These are phyloP conservation scores for Erythrobasidium hasegawianum DNA, from an alignment of 1,284 basidiomycete species.

Conservation along the genomic window DNA sequence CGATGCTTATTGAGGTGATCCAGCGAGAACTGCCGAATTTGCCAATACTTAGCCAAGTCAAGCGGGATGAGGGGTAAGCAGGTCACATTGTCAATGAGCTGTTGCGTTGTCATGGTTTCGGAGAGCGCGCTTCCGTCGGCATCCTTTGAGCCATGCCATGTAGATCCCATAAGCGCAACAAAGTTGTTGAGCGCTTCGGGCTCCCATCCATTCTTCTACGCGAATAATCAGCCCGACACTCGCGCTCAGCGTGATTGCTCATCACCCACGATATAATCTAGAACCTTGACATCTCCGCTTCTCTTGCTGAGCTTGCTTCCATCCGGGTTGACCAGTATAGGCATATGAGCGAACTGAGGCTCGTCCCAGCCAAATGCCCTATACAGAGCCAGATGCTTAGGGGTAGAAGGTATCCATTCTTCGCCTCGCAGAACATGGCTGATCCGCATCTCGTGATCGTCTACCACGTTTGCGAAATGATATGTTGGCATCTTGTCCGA, in stretches of 20 bases:
- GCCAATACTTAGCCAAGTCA: not conserved
- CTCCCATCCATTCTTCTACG: conserved; percentile 70
- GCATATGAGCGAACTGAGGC: conserved; percentile 86
- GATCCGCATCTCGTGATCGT: conserved; percentile 93
- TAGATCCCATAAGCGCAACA: conserved; percentile 90
- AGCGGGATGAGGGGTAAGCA: not conserved
- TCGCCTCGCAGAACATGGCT: conserved; percentile 94
- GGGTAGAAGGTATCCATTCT: conserved; percentile 97
- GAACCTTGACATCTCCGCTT: conserved; percentile 79
- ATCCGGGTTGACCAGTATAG: conserved; percentile 82
- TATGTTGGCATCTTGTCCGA: conserved; percentile 92
- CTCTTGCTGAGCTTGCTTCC: conserved; percentile 94
- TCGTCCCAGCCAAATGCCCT: conserved; percentile 66
- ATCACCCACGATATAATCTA: conserved; percentile 70
- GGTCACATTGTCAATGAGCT: conserved; percentile 62
- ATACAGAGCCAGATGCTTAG: conserved; percentile 87
- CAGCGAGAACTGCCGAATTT: conserved; percentile 62
- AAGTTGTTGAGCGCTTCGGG: conserved; percentile 86
- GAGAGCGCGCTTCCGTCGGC: conserved; percentile 46
- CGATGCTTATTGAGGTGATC: conserved; percentile 67
- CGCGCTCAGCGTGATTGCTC: not conserved
- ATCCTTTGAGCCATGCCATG: conserved; percentile 50
- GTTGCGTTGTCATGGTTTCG: conserved; percentile 59
- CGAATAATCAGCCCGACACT: not conserved
- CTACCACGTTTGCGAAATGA: conserved; percentile 91